phyloP scores from a whole-genome alignment of 495 filamentous ascomycete genomes.

The Penicillium coprophilum region DNA sequence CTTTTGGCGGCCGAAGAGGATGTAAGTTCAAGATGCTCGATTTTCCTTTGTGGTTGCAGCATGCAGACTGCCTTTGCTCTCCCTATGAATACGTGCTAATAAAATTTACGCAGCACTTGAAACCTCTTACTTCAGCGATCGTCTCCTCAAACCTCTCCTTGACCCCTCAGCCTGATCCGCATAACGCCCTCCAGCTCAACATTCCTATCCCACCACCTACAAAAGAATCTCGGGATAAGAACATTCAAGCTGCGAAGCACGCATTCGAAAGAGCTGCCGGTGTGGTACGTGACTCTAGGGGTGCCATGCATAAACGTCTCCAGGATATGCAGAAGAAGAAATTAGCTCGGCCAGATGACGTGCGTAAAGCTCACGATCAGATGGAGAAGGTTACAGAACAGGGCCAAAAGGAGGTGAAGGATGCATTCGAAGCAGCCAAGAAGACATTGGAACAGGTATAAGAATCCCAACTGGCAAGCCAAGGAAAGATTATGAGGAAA shows the following conservation, averaged over 20 bases:
- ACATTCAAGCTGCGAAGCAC: conserved; percentile 54
- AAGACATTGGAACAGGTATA: conserved; percentile 54
- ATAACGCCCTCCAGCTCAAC: conserved; percentile 68
- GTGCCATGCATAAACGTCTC: conserved; percentile 61
- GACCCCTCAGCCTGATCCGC: conserved; percentile 67
- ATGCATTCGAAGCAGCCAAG: conserved; percentile 63
- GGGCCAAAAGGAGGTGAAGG: conserved; percentile 64
- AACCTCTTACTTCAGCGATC: conserved; percentile 71
- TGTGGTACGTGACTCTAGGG: conserved; percentile 55
- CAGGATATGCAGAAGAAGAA: conserved; percentile 59
- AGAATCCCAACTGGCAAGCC: not conserved
- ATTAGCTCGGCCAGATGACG: conserved; percentile 61
- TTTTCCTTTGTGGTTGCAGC: not conserved
- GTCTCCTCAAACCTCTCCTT: conserved; percentile 66
- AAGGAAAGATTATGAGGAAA: not conserved
- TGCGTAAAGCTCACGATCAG: conserved; percentile 62
- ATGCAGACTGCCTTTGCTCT: not conserved
- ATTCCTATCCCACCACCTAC: conserved; percentile 69
- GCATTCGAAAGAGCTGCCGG: conserved; percentile 60
- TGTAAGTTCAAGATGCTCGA: conserved; percentile 38
- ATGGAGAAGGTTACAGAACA: conserved; percentile 77
- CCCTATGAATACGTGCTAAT: not conserved
- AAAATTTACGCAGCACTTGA: conserved; percentile 53
- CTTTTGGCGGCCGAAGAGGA: conserved; percentile 64
- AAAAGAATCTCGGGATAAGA: conserved; percentile 57